Base-by-base conservation (phyloP, 768 basidiomycete genomes). In the Mycena indigotica region DNA sequence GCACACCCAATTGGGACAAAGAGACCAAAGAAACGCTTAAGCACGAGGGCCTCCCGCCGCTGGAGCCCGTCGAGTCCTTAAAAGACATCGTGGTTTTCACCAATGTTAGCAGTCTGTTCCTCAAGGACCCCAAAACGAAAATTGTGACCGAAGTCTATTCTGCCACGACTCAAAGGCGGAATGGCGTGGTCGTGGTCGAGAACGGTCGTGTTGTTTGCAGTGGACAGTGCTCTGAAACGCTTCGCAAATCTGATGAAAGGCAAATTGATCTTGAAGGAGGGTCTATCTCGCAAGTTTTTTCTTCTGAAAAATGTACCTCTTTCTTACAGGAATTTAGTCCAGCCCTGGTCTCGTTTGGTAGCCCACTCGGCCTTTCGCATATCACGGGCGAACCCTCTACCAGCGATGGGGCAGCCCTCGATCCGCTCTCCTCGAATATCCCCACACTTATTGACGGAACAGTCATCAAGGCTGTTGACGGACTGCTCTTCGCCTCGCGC, bases 21-120 rank as follows among this genome's bases (percentile, higher is more conserved):
- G 91, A 92, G 69, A 80, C 83, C 3, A 67, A 73, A 52, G 79
- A 80, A 13, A 78, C 86, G 6, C 65, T 93, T 21, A 66, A 84
- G 56, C 85, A 82, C 60, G 82, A 83, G 2, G 92, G 92, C 1
- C 72, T 92, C 4, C 90, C 91, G 0, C 88, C 90, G 6, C 73
- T 44, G n/a, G 41, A 44, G 6, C 41, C 41, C 41, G 23, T 16
- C 15, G 41, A 44, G 21, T 16, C 41, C 13, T 21, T 44, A 21
- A 21, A 16, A 92, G 65, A 66, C 29, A 75, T 72, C 19, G 73
- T 90, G 21, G 67, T 83, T 17, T 86, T 91, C 68, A 72, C 70
- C 10, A 84, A 84, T 56, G 79, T 90, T 19, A 73, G 73, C 13
- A 77, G 70, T 35, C 66, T 80, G 39, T 79, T 57, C 52, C 32